Conservation (phyloP, 177 flowering plant genomes). For the Vitis hybrid region DNA sequence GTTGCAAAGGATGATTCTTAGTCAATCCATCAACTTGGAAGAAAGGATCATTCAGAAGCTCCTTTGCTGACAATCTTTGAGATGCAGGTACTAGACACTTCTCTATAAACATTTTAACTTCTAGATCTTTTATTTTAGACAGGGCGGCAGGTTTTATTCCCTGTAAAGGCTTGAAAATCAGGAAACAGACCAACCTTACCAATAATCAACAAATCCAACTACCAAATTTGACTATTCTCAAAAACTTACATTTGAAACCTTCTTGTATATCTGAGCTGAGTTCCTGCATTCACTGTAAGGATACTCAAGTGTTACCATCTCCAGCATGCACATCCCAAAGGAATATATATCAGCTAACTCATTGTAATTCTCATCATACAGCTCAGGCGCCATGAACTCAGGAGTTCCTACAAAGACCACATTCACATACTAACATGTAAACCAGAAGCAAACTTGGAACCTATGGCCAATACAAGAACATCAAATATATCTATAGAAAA, state of each 20-base stretch:
- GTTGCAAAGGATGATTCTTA: conserved; percentile 18
- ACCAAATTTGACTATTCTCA: background rate
- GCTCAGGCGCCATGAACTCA: too few species aligned
- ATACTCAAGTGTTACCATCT: conserved; percentile 68
- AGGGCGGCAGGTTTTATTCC: conserved; percentile 65
- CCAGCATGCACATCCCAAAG: conserved; percentile 76
- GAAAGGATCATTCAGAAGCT: conserved; percentile 64
- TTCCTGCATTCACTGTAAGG: conserved; percentile 67
- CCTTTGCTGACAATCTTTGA: conserved; percentile 55
- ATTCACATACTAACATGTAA: conserved; percentile 2
- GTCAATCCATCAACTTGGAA: conserved; percentile 36
- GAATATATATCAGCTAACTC: conserved; percentile 72
- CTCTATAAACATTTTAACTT: conserved; percentile 53
- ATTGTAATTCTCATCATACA: conserved; percentile 47
- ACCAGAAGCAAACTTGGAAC: background rate
- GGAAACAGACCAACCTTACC: background rate
- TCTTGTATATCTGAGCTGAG: conserved; percentile 66
- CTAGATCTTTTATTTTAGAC: conserved; percentile 42
- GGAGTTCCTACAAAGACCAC: conserved; percentile 33
- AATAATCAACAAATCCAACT: background rate
- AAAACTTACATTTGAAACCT: conserved; percentile 57
- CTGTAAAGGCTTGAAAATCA: conserved; percentile 26
- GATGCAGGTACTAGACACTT: conserved; percentile 56
- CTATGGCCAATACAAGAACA: background rate
- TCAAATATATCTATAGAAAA: background rate